phyloP scores from a whole-genome alignment of 805 yeast species.

The Monosporozyma aerobia region DNA sequence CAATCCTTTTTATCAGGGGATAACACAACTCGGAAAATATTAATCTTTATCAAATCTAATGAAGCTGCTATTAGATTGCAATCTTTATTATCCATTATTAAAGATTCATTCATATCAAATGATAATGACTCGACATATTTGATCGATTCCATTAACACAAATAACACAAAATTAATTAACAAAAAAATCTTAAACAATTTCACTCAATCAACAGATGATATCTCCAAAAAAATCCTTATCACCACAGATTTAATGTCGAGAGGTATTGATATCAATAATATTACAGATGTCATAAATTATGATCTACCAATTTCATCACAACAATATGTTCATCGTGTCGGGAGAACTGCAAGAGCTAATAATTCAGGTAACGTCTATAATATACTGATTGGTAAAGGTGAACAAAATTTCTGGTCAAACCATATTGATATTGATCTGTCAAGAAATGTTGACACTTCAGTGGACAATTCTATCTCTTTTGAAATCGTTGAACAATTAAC shows the following conservation, averaged over 20 bases:
- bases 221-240: constrained; percentile 34
- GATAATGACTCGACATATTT: constrained; percentile 3
- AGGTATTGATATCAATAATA: constrained; percentile 73
- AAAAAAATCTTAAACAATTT: constrained; percentile 52
- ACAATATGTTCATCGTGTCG: constrained; percentile 92
- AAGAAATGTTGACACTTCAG: constrained; percentile 28
- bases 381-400: constrained; percentile 70
- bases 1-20: neutral
- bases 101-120: constrained; percentile 1
- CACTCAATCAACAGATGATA: constrained; percentile 15
- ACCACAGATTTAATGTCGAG: constrained; percentile 94
- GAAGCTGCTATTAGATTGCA: constrained; percentile 80
- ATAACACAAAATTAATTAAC: constrained; percentile 46
- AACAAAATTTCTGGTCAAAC: constrained; percentile 52
- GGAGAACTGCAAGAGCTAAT: constrained; percentile 95
- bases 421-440: constrained; percentile 44
- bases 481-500: constrained; percentile 16
- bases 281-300: constrained; percentile 75
- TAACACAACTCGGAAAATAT: constrained; percentile 6
- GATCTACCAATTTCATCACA: constrained; percentile 82
- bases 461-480: constrained; percentile 2
- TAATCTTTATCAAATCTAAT: constrained; percentile 38
- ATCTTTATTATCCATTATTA: constrained; percentile 33
- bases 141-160: constrained; percentile 47
- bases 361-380: constrained; percentile 67